Evolutionary conservation across 257 asterid genomes (phyloP).

Genomic region (Oldenlandia corymbosa): DNA sequence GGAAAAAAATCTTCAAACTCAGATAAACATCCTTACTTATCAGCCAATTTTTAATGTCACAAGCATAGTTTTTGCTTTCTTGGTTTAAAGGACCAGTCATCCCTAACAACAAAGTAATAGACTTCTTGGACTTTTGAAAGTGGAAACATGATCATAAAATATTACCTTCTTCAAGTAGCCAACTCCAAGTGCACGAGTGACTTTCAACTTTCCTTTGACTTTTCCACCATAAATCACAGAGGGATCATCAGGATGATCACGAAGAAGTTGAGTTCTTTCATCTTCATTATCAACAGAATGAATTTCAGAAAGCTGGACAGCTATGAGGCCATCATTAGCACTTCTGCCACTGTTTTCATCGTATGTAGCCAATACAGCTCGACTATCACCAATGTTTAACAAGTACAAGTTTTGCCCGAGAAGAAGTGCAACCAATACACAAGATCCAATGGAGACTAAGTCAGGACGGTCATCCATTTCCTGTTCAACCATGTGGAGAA

Average conservation of each 20-base stretch:
- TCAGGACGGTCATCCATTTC: constrained; percentile 99
- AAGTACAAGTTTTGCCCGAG: constrained; percentile 73
- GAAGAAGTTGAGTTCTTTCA: constrained; percentile 60
- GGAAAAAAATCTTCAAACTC: neutral
- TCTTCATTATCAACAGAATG: constrained; percentile 78
- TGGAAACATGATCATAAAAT: constrained; percentile 3
- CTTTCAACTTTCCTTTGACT: constrained; percentile 88
- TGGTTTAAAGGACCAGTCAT: neutral
- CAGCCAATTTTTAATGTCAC: no score
- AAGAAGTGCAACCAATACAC: constrained; percentile 64
- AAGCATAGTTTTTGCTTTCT: neutral
- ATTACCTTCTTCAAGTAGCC: constrained; percentile 94
- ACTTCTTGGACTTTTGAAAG: neutral
- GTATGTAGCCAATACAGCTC: constrained; percentile 82
- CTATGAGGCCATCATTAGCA: constrained; percentile 28
- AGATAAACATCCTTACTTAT: neutral
- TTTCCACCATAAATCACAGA: constrained; percentile 48
- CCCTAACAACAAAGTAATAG: neutral
- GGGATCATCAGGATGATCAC: constrained; percentile 80
- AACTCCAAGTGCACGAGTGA: constrained; percentile 95
- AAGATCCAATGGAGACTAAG: constrained; percentile 81
- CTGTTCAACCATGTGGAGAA: constrained; percentile 85
- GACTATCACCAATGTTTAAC: constrained; percentile 84
- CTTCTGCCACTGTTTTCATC: constrained; percentile 21
- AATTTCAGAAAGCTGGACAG: constrained; percentile 72